Evolutionary conservation across 2,329 filamentous ascomycete species (phyloP).

Genomic region (Trichoderma aggressivum): DNA sequence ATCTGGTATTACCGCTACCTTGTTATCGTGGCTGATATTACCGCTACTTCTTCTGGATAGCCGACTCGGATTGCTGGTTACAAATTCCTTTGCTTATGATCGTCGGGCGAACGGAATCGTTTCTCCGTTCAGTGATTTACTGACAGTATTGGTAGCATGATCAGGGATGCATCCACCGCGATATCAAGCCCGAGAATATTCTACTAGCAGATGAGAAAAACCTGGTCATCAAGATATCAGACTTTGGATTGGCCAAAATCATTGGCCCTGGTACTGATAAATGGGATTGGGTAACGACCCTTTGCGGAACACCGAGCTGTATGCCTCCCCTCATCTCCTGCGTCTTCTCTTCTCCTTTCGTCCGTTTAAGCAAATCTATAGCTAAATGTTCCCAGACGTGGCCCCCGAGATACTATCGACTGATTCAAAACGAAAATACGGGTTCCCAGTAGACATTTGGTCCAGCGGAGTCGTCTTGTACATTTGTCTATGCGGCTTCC

Average conservation of each 20-base stretch:
- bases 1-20: background rate
- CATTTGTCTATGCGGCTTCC: slow-evolving; percentile 78
- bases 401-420: slow-evolving; percentile 65
- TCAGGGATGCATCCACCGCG: slow-evolving; percentile 77
- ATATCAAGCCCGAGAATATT: slow-evolving; percentile 40
- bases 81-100: background rate
- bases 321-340: background rate
- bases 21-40: background rate
- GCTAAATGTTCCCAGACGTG: background rate
- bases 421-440: slow-evolving; percentile 63
- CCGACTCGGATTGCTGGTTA: background rate
- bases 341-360: background rate
- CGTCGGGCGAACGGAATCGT: background rate
- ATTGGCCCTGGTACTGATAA: slow-evolving; percentile 60
- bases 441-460: slow-evolving; percentile 80
- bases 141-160: background rate
- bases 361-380: rapidly evolving
- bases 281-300: slow-evolving; percentile 84
- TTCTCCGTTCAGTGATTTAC: background rate
- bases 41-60: background rate
- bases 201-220: background rate
- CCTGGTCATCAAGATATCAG: slow-evolving; percentile 66
- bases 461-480: slow-evolving; percentile 82
- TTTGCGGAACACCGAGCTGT: slow-evolving; percentile 60
- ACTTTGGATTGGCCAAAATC: slow-evolving; percentile 88